A percentile compares a stretch with the other conserved stretches of the same genome.
Evolutionary conservation across 148 eudicot genomes (phyloP).

Genomic region (Chenopodium suecicum): DNA sequence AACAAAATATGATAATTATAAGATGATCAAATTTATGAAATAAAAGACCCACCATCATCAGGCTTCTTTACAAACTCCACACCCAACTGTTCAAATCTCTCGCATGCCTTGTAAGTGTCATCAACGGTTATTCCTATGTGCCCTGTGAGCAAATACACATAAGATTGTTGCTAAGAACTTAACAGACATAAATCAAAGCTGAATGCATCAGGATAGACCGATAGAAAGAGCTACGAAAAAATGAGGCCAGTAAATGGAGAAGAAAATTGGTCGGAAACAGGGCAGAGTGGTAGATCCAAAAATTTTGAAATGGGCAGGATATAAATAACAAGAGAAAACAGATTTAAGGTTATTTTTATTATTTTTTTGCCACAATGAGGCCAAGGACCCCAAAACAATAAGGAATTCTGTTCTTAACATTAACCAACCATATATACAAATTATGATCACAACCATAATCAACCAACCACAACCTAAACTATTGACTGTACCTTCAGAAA

Average conservation of each 20-base stretch:
- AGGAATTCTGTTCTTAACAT: no score
- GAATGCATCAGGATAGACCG: background rate
- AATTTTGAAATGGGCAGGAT: background rate
- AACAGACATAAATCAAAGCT: constrained; percentile 10
- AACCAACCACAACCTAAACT: no score
- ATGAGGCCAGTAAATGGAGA: background rate
- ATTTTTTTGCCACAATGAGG: no score
- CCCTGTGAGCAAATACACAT: constrained; percentile 45
- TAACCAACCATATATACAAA: no score
- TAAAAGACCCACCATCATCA: constrained; percentile 60
- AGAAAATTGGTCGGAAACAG: background rate
- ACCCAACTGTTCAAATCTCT: constrained; percentile 72
- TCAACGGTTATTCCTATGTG: constrained; percentile 95
- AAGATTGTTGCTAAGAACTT: constrained; percentile 12
- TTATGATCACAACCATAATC: no score
- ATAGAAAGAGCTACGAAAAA: background rate
- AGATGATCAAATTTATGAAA: background rate
- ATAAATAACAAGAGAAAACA: background rate
- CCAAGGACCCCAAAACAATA: no score
- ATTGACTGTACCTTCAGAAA: no score
- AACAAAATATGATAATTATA: background rate
- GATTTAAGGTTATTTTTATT: background rate
- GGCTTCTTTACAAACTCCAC: constrained; percentile 91
- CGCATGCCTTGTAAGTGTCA: constrained; percentile 86
- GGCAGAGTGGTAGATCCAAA: background rate